Evolutionary conservation across 768 basidiomycete genomes (phyloP), one percentile per base, ranked within the genome.

Genomic region (Hericium alpestre): DNA sequence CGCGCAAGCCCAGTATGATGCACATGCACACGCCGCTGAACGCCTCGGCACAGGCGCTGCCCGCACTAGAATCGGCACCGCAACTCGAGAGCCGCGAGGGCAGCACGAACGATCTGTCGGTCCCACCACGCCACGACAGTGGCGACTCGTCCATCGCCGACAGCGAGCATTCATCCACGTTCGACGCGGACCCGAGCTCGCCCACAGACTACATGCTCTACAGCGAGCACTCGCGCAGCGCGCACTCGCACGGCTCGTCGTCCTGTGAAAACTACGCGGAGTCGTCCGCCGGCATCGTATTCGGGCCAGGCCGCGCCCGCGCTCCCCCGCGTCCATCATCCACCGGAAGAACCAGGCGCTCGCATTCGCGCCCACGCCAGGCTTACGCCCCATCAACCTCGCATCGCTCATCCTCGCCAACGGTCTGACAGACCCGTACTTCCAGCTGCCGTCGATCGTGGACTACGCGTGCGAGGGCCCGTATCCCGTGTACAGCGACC

Each of bases 401-500:
- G 82, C 79, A 32, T 91, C 87, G 0, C 71, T 98, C 51, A 77
- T 97, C 60, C 80, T 97, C 53, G 95, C 86, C 3, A 96, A 93
- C 66, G 94, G 90, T 10, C 73, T 88, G 52, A 93, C 91, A 0
- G 86, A 94, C 63, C 89, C 90, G 8, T 83, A 81, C 65, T 72
- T 82, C 43, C 95, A 98, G 66, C 84, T 90, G 73, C 84, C 79
- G 4, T 77, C 82, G 38, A 73, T 96, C 20, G 86, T 90, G 1
- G 93, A 95, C 61, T 92, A 83, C 63, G 84, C 81, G 13, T 93
- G 91, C 65, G 77, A 86, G 10, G 87, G 88, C 4, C 87, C 87
- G 5, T 94, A 87, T 69, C 82, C 89, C 0, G 79, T 95, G 9
- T 94, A 83, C 57, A 80, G 84, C 59, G 84, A 76, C 54, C 73